These are phyloP conservation scores for Pichia sp. DNA, from an alignment of 1,139 yeast species.

Conservation along the genomic window DNA sequence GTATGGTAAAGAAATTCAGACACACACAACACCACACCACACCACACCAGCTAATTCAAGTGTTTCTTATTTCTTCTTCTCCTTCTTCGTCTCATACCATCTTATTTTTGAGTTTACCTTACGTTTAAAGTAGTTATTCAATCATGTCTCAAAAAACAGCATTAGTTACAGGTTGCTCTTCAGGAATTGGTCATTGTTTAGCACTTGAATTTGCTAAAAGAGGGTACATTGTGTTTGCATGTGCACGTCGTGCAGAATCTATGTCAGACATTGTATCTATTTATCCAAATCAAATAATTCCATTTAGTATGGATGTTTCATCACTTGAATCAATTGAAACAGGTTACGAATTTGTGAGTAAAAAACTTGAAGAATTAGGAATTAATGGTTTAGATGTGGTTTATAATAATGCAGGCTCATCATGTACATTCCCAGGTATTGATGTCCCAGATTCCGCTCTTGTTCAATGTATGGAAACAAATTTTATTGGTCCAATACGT, in stretches of 20 bases:
- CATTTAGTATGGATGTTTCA: slow-evolving; percentile 45
- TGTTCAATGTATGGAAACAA: slow-evolving; percentile 55
- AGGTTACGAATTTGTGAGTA: slow-evolving; percentile 38
- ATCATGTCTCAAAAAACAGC: slow-evolving; percentile 30
- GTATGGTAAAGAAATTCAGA: too few species aligned
- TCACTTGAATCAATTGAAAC: slow-evolving; percentile 42
- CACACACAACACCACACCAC: too few species aligned
- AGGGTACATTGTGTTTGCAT: slow-evolving; percentile 64
- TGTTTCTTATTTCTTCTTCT: too few species aligned
- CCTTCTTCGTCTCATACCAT: background rate
- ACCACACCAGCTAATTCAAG: too few species aligned
- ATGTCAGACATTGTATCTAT: slow-evolving; percentile 38
- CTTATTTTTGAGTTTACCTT: too few species aligned
- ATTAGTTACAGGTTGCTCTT: slow-evolving; percentile 73
- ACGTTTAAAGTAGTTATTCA: too few species aligned
- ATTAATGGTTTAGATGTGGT: slow-evolving; percentile 47
- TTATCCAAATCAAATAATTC: slow-evolving; percentile 16
- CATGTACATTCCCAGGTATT: slow-evolving; percentile 66
- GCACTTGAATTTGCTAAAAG: slow-evolving; percentile 58
- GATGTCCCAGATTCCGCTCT: slow-evolving; percentile 58
- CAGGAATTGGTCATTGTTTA: slow-evolving; percentile 71
- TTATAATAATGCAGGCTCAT: slow-evolving; percentile 64
- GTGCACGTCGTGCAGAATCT: slow-evolving; percentile 62
- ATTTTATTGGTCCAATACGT: slow-evolving; percentile 64
- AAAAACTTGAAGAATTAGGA: slow-evolving; percentile 31